These are phyloP conservation scores for Shiraia bambusicola DNA, from an alignment of 2,329 filamentous ascomycete genomes.

Conservation along the genomic window DNA sequence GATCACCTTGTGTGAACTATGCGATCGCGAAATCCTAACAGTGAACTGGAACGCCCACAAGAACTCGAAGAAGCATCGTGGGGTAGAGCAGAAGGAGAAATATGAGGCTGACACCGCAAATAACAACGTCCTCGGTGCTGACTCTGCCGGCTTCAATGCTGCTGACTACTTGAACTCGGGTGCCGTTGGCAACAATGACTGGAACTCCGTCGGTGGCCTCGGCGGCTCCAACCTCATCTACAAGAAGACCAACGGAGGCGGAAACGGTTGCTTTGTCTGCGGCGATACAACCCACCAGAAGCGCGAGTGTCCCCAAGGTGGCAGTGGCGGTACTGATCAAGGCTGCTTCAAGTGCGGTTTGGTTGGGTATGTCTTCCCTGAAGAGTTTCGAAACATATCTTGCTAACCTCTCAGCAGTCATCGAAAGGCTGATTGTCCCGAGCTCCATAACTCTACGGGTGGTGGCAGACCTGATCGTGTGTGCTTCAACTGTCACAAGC, in stretches of 20 bases:
- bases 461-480: conserved; percentile 14
- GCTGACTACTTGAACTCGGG: conserved; percentile 7
- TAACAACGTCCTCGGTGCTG: conserved; percentile 3
- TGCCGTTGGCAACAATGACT: conserved; percentile 40
- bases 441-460: conserved; percentile 18
- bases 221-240: conserved; percentile 24
- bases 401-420: conserved; percentile 12
- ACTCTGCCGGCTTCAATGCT: conserved; percentile 8
- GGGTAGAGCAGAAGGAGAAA: conserved; percentile 24
- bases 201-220: conserved; percentile 37
- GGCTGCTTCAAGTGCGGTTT: conserved; percentile 37
- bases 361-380: conserved; percentile 15
- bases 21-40: conserved; percentile 32
- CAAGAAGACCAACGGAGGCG: conserved; percentile 9
- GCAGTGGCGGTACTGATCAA: conserved; percentile 13
- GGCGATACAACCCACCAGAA: conserved; percentile 27
- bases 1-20: conserved; percentile 33
- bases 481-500: conserved; percentile 26
- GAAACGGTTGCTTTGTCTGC: conserved; percentile 27
- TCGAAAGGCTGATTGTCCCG: conserved; percentile 27
- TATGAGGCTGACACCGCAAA: conserved; percentile 9
- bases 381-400: not conserved
- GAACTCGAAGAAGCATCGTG: conserved; percentile 36
- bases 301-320: conserved; percentile 24
- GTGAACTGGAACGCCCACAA: conserved; percentile 37